A percentile compares a stretch with the other conserved stretches of the same genome.
Conservation (phyloP, 2,329 filamentous ascomycete genomes). For the Ceratocystis papillata region DNA sequence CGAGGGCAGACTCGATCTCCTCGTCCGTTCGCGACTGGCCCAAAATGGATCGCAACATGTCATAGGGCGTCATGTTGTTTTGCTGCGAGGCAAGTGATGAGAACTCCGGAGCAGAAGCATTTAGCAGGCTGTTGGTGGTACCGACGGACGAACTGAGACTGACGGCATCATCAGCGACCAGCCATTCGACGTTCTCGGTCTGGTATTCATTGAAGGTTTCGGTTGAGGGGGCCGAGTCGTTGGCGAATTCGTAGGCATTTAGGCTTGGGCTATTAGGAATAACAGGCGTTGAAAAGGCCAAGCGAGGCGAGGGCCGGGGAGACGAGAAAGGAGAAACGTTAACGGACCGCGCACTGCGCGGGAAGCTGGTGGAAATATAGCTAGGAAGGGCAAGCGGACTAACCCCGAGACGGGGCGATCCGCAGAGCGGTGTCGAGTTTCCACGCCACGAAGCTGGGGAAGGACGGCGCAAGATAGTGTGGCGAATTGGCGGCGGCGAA, state of each 20-base stretch:
- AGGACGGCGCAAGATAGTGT: conserved; percentile 77
- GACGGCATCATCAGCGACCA: conserved; percentile 78
- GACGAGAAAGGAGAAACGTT: conserved; percentile 86
- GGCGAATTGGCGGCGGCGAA: conserved; percentile 75
- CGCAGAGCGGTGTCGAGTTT: conserved; percentile 66
- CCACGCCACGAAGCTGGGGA: conserved; percentile 92
- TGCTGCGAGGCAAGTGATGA: conserved; percentile 48
- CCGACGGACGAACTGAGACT: conserved; percentile 66
- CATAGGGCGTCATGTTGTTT: conserved; percentile 92
- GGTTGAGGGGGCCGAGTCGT: conserved; percentile 65
- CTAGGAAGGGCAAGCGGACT: conserved; percentile 77
- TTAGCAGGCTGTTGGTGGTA: conserved; percentile 58
- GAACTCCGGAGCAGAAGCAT: conserved; percentile 72
- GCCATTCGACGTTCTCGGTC: conserved; percentile 92
- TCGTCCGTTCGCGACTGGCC: conserved; percentile 83
- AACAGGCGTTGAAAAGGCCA: conserved; percentile 76
- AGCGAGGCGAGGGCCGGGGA: conserved; percentile 79
- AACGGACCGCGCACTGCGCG: conserved; percentile 63
- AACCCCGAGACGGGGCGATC: conserved; percentile 70
- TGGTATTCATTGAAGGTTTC: conserved; percentile 88
- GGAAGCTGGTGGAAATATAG: conserved; percentile 67
- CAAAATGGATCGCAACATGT: conserved; percentile 91
- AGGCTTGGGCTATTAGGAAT: conserved; percentile 91
- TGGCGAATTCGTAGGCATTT: conserved; percentile 89
- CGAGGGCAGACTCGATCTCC: conserved; percentile 84